phyloP scores from a whole-genome alignment of 495 filamentous ascomycete species.

The Bathelium albidoporum region DNA sequence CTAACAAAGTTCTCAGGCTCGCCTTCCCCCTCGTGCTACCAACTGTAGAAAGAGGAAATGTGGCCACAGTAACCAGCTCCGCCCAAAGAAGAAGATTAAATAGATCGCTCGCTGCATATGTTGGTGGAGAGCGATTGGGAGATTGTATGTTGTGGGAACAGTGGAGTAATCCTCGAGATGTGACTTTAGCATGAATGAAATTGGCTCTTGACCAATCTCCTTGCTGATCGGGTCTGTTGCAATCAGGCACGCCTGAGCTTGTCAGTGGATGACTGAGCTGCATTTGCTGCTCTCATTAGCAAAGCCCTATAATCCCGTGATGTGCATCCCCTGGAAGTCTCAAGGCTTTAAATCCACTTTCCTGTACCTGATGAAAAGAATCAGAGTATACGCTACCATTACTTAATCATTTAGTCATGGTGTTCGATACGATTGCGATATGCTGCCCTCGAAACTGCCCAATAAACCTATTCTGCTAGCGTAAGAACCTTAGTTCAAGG shows the following conservation, averaged over 20 bases:
- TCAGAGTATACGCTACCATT: too few relatives aligned
- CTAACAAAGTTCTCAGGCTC: slow-evolving; percentile 47
- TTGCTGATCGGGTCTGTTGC: background rate
- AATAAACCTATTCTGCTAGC: too few relatives aligned
- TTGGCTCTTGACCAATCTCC: background rate
- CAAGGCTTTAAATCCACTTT: too few relatives aligned
- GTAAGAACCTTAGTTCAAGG: too few relatives aligned
- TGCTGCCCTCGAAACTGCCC: too few relatives aligned
- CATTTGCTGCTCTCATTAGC: too few relatives aligned
- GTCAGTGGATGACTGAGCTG: too few relatives aligned
- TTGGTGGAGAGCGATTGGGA: background rate
- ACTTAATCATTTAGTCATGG: too few relatives aligned
- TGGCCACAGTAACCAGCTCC: slow-evolving; percentile 98
- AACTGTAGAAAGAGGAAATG: slow-evolving; percentile 99
- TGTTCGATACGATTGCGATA: too few relatives aligned
- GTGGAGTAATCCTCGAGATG: background rate
- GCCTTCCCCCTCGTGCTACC: slow-evolving; percentile 94
- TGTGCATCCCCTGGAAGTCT: too few relatives aligned
- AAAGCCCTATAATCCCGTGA: too few relatives aligned
- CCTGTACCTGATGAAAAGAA: too few relatives aligned
- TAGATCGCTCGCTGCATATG: slow-evolving; percentile 45
- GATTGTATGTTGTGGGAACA: background rate
- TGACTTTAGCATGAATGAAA: background rate
- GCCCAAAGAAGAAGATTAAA: slow-evolving; percentile 99
- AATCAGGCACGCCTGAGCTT: background rate